These are phyloP conservation scores for Nidula niveotomentosa DNA, from an alignment of 1,284 basidiomycete species.

Conservation along the genomic window DNA sequence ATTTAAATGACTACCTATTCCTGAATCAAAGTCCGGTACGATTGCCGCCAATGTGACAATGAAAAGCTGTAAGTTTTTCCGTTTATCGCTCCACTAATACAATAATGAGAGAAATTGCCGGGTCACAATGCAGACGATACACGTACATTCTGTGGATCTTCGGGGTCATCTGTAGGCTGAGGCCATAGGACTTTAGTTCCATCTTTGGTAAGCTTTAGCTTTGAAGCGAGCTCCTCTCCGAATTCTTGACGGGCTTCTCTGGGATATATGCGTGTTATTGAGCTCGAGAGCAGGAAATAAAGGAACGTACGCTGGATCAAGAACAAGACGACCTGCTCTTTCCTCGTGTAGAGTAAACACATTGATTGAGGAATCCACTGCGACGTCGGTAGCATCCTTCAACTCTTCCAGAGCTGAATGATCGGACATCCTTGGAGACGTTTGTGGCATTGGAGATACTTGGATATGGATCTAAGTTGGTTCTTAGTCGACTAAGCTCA, in stretches of 20 bases:
- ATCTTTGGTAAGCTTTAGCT: slow-evolving; percentile 24
- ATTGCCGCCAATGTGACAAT: slow-evolving; percentile 53
- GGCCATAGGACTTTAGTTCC: slow-evolving; percentile 56
- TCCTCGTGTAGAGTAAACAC: slow-evolving; percentile 51
- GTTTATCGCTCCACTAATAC: slow-evolving; percentile 24
- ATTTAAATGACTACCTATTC: slow-evolving; percentile 32
- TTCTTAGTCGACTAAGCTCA: too few relatives aligned
- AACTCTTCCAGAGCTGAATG: too few relatives aligned
- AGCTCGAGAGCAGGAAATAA: neutral
- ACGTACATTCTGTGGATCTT: slow-evolving; percentile 50
- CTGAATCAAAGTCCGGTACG: slow-evolving; percentile 51
- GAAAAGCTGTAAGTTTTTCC: slow-evolving; percentile 45
- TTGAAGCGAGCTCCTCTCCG: slow-evolving; percentile 35
- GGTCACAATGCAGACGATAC: neutral
- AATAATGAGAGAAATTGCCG: neutral
- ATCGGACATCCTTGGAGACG: too few relatives aligned
- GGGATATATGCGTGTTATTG: neutral
- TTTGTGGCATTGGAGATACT: too few relatives aligned
- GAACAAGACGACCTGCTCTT: slow-evolving; percentile 57
- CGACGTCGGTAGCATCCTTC: neutral
- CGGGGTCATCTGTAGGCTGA: slow-evolving; percentile 51
- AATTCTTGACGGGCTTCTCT: slow-evolving; percentile 45
- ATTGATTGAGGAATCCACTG: slow-evolving; percentile 23
- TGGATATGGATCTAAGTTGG: too few relatives aligned
- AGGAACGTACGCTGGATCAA: slow-evolving; percentile 53